A percentile compares a stretch with the other conserved stretches of the same genome.
These are phyloP conservation scores for Aaosphaeria arxii DNA, from an alignment of 2,329 filamentous ascomycete genomes.

Conservation along the genomic window DNA sequence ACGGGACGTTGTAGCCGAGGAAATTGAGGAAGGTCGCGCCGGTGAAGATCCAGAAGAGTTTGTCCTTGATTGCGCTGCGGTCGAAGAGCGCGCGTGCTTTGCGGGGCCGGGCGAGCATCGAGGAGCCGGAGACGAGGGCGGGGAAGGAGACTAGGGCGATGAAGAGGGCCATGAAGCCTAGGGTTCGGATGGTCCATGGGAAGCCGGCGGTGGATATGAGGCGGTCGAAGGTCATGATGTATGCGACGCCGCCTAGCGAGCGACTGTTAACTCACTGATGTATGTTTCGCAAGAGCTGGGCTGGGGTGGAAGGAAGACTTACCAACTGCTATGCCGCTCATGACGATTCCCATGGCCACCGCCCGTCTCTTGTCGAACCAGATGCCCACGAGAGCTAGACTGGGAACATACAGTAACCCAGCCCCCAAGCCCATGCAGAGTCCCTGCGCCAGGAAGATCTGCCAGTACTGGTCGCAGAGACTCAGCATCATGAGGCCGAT, in stretches of 20 bases:
- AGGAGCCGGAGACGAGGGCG: conserved; percentile 30
- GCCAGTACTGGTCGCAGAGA: conserved; percentile 54
- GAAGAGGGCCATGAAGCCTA: conserved; percentile 33
- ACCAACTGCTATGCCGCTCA: conserved; percentile 39
- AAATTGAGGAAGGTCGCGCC: conserved; percentile 32
- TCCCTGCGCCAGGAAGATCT: conserved; percentile 54
- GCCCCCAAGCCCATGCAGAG: conserved; percentile 46
- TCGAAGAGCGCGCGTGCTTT: conserved; percentile 34
- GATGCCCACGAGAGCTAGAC: conserved; percentile 34
- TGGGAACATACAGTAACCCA: conserved; percentile 36
- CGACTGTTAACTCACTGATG: conserved; percentile 5
- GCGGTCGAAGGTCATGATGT: conserved; percentile 36
- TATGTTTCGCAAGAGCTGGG: background rate
- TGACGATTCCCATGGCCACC: conserved; percentile 34
- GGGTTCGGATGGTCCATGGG: conserved; percentile 34
- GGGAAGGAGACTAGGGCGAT: conserved; percentile 31
- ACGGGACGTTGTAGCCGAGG: conserved; percentile 37
- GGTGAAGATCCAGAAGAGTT: conserved; percentile 34
- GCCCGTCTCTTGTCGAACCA: conserved; percentile 34
- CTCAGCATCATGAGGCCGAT: conserved; percentile 63
- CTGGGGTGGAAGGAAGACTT: conserved; percentile 4
- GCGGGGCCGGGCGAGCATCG: conserved; percentile 21
- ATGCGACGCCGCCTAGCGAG: conserved; percentile 28
- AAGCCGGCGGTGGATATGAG: conserved; percentile 26
- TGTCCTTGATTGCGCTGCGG: conserved; percentile 28